Percentiles rank a stretch among this genome's conserved stretches.
Conservation (phyloP, 148 eudicot species). For the Beta vulgaris region DNA sequence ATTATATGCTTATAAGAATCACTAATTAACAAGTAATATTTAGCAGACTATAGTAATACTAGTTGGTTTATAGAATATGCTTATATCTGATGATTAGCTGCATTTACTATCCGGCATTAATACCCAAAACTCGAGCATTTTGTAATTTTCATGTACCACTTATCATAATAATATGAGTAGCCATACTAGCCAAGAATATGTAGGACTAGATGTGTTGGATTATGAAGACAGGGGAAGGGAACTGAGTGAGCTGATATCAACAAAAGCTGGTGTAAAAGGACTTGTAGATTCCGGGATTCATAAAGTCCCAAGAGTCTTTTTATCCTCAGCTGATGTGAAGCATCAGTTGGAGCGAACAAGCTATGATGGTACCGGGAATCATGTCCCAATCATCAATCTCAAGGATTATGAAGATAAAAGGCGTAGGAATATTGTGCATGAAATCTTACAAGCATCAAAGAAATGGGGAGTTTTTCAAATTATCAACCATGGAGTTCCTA, state of each 20-base stretch:
- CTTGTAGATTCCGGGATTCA: constrained; percentile 41
- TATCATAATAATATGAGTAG: constrained; percentile 1
- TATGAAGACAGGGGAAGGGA: constrained; percentile 29
- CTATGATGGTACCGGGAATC: not conserved
- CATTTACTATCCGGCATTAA: no score
- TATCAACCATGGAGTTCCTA: constrained; percentile 48
- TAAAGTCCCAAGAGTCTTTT: constrained; percentile 37
- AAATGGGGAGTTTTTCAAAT: constrained; percentile 55
- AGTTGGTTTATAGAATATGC: constrained; percentile 17
- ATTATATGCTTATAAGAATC: constrained; percentile 15
- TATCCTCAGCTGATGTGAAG: constrained; percentile 5
- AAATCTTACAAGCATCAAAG: constrained; percentile 36
- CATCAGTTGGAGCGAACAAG: constrained; percentile 1
- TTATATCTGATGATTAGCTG: not conserved
- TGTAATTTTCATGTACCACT: not conserved
- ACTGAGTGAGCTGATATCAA: constrained; percentile 31
- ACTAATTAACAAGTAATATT: not conserved
- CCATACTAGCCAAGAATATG: constrained; percentile 9
- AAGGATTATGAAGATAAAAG: constrained; percentile 18
- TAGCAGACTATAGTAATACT: constrained; percentile 14
- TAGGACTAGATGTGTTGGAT: constrained; percentile 1
- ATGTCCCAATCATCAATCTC: constrained; percentile 37
- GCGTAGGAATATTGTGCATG: constrained; percentile 26
- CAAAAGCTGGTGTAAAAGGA: constrained; percentile 54
- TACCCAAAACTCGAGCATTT: no score